Evolutionary conservation across 2,329 filamentous ascomycete species (phyloP).

Genomic region (Lecanoromycetidae sp.): DNA sequence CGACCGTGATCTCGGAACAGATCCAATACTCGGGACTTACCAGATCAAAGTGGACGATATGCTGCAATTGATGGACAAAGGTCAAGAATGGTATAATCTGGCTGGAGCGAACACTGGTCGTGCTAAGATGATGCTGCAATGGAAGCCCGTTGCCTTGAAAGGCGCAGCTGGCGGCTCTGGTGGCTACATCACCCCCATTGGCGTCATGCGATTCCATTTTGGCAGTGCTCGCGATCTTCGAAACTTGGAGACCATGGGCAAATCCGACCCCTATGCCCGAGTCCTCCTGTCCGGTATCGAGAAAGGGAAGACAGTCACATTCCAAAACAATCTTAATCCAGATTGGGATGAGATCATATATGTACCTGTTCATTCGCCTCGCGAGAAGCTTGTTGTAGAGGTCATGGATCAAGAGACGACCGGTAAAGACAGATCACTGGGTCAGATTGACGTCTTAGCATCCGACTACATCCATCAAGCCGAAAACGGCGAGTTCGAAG

Average conservation of each 20-base stretch:
- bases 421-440: slow-evolving; percentile 79
- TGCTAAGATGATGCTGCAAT: slow-evolving; percentile 81
- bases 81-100: slow-evolving; percentile 92
- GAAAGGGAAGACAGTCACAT: slow-evolving; percentile 85
- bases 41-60: slow-evolving; percentile 94
- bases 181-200: slow-evolving; percentile 85
- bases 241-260: slow-evolving; percentile 89
- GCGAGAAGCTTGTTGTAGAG: slow-evolving; percentile 76
- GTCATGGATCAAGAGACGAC: slow-evolving; percentile 95
- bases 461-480: slow-evolving; percentile 68
- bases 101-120: slow-evolving; percentile 69
- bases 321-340: slow-evolving; percentile 88
- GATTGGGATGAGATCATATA: slow-evolving; percentile 95
- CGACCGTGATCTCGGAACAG: slow-evolving; percentile 70
- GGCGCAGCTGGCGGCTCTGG: slow-evolving; percentile 65
- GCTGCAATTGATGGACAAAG: slow-evolving; percentile 78
- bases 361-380: slow-evolving; percentile 71
- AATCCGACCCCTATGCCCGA: slow-evolving; percentile 88
- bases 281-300: slow-evolving; percentile 82
- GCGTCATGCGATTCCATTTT: slow-evolving; percentile 91
- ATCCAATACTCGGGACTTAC: slow-evolving; percentile 80
- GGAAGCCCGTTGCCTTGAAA: slow-evolving; percentile 85
- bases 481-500: slow-evolving; percentile 67
- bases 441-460: slow-evolving; percentile 63
- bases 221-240: slow-evolving; percentile 68